Percentiles rank a stretch among this genome's conserved stretches.
Conservation (phyloP, 2,329 filamentous ascomycete species). For the Ophiocordyceps camponoti-saundersi region DNA sequence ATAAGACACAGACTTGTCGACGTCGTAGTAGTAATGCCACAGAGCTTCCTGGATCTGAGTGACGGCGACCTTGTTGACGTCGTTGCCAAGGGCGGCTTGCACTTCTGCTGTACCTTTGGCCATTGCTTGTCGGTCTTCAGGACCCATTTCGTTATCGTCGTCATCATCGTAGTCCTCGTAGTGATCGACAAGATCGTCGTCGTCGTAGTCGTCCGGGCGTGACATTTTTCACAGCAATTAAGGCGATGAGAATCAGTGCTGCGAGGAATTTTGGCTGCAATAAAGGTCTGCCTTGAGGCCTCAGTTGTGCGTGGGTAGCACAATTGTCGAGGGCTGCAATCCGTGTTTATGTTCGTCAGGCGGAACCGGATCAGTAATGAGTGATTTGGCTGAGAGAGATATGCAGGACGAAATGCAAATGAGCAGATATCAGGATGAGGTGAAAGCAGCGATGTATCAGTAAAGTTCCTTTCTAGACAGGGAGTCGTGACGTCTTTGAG, state of each 20-base stretch:
- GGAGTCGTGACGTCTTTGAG: too few relatives aligned
- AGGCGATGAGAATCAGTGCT: background rate
- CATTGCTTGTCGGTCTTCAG: constrained; percentile 35
- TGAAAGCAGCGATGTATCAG: too few relatives aligned
- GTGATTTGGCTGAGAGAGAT: too few relatives aligned
- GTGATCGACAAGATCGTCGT: constrained; percentile 29
- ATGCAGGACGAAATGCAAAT: too few relatives aligned
- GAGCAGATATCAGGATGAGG: too few relatives aligned
- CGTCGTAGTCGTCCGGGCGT: constrained; percentile 23
- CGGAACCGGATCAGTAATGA: too few relatives aligned
- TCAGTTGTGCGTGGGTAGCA: too few relatives aligned
- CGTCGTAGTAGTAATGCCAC: constrained; percentile 93
- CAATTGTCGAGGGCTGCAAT: too few relatives aligned
- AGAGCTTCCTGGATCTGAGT: constrained; percentile 72
- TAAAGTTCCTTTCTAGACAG: too few relatives aligned
- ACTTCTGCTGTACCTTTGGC: constrained; percentile 50
- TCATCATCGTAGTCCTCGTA: constrained; percentile 29
- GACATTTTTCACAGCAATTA: constrained; percentile 4
- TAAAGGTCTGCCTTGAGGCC: background rate
- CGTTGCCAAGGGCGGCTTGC: constrained; percentile 42
- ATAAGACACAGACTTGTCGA: constrained; percentile 71
- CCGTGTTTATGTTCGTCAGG: too few relatives aligned
- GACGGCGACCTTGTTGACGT: constrained; percentile 36
- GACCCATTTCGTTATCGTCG: constrained; percentile 27
- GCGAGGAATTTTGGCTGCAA: background rate